These are phyloP conservation scores for Leptographium flavum DNA, from an alignment of 2,329 filamentous ascomycete genomes.

Conservation along the genomic window DNA sequence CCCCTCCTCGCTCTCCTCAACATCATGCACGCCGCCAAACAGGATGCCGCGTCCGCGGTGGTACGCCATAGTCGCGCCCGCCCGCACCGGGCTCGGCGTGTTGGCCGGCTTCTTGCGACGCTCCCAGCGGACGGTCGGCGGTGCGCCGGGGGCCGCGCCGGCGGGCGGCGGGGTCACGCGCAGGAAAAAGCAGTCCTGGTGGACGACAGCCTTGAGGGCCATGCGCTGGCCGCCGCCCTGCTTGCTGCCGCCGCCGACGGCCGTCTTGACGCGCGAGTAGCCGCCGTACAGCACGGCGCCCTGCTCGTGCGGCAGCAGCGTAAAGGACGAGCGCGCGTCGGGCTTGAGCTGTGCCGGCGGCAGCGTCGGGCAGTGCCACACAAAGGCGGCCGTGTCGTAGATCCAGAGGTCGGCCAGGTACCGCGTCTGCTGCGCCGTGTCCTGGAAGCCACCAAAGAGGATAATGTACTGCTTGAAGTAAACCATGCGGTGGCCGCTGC, in stretches of 20 bases:
- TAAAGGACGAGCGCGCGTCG: conserved; percentile 82
- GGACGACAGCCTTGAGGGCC: conserved; percentile 71
- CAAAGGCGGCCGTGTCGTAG: conserved; percentile 78
- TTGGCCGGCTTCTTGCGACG: conserved; percentile 86
- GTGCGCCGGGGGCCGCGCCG: conserved; percentile 49
- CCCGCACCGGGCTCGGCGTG: conserved; percentile 65
- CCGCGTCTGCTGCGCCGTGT: conserved; percentile 87
- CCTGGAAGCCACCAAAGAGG: conserved; percentile 92
- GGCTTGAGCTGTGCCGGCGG: conserved; percentile 74
- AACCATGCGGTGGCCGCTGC: conserved; percentile 91
- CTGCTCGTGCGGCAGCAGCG: conserved; percentile 75
- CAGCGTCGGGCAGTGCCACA: conserved; percentile 66
- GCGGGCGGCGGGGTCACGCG: conserved; percentile 59
- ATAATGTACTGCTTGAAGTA: conserved; percentile 96
- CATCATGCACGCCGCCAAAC: conserved; percentile 90
- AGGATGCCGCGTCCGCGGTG: conserved; percentile 87
- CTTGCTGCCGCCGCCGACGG: conserved; percentile 43
- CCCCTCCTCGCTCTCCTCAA: conserved; percentile 81
- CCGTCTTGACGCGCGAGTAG: conserved; percentile 79
- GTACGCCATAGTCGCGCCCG: conserved; percentile 84
- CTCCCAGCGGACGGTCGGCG: conserved; percentile 77
- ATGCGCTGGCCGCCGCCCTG: conserved; percentile 41
- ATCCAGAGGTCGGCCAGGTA: conserved; percentile 92
- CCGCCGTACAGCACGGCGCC: conserved; percentile 87
- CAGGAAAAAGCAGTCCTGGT: conserved; percentile 91